A percentile compares a stretch with the other conserved stretches of the same genome.
Evolutionary conservation across 2,329 filamentous ascomycete genomes (phyloP).

Genomic region (Fusarium veterinarium): DNA sequence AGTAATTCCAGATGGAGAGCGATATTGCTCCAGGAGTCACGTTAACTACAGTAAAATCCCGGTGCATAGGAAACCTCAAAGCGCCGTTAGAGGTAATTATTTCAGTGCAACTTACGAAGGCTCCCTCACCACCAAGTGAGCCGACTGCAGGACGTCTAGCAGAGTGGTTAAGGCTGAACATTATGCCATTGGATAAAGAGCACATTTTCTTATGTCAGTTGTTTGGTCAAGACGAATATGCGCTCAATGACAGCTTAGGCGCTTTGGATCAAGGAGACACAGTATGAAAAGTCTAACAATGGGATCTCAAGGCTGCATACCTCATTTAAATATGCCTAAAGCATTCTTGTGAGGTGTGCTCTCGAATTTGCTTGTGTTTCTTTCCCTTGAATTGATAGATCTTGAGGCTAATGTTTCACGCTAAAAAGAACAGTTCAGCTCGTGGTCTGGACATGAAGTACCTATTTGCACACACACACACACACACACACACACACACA

Average conservation of each 20-base stretch:
- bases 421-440: slow-evolving; percentile 21
- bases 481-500: background rate
- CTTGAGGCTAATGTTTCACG: slow-evolving; percentile 36
- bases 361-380: background rate
- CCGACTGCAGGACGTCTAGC: background rate
- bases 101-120: background rate
- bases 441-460: slow-evolving; percentile 1
- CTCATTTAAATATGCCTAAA: background rate
- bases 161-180: background rate
- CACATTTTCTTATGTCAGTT: background rate
- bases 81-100: background rate
- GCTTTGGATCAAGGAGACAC: background rate
- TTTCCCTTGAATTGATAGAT: background rate
- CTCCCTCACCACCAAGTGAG: background rate
- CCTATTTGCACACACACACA: background rate
- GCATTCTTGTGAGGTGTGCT: background rate
- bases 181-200: background rate
- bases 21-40: background rate
- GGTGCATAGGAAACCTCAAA: background rate
- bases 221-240: background rate
- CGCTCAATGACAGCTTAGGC: background rate
- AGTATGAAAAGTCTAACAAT: background rate
- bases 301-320: background rate
- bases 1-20: background rate
- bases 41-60: background rate